Evolutionary conservation across 768 basidiomycete species (phyloP).

Genomic region (Neoboletus subvelutipes): DNA sequence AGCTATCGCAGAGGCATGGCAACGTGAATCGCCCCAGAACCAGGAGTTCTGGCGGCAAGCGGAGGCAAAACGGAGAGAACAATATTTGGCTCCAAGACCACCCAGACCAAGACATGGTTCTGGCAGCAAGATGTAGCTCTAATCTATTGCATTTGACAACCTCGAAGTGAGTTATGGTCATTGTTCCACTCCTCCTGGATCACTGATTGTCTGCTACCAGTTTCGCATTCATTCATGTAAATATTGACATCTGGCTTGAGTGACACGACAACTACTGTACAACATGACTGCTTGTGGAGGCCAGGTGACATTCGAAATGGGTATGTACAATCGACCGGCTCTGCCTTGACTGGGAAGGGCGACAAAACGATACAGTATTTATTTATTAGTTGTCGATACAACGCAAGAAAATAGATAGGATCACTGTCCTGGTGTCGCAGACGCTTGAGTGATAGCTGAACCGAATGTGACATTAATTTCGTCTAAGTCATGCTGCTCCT

Average conservation of each 20-base stretch:
- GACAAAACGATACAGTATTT: conserved; percentile 24
- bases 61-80: conserved; percentile 46
- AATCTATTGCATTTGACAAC: conserved; percentile 14
- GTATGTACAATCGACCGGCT: conserved; percentile 10
- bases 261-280: conserved; percentile 26
- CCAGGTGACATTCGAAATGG: conserved; percentile 12
- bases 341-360: conserved; percentile 8
- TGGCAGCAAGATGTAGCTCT: conserved; percentile 54
- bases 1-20: conserved; percentile 70
- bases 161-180: conserved; percentile 14
- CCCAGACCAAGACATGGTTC: conserved; percentile 35
- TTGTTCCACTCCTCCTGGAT: not conserved
- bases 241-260: conserved; percentile 24
- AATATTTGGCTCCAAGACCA: conserved; percentile 42
- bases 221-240: conserved; percentile 35
- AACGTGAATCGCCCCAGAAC: conserved; percentile 55
- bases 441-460: conserved; percentile 12
- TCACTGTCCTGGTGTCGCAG: conserved; percentile 15
- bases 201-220: conserved; percentile 9
- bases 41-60: conserved; percentile 61
- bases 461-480: conserved; percentile 15
- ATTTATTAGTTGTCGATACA: conserved; percentile 25
- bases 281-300: conserved; percentile 15
- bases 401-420: conserved; percentile 21
- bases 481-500: conserved; percentile 32